Evolutionary conservation across 2,329 filamentous ascomycete genomes (phyloP).

Genomic region (Albifimbria verrucaria): DNA sequence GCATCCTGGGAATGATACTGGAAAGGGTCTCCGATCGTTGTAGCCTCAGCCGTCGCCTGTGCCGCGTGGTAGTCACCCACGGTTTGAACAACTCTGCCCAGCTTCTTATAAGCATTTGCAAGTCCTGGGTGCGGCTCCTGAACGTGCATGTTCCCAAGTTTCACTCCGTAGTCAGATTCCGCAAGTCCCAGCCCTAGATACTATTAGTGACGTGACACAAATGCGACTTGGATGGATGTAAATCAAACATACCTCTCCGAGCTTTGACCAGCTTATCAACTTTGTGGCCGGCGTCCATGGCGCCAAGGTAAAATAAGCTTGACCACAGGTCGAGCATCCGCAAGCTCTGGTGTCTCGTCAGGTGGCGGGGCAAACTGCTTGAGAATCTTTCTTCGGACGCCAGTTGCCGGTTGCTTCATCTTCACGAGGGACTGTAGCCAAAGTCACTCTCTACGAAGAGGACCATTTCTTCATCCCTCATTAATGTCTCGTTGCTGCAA

Average conservation of each 20-base stretch:
- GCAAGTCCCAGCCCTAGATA: slow-evolving; percentile 79
- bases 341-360: slow-evolving; percentile 92
- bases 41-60: slow-evolving; percentile 94
- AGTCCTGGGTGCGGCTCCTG: slow-evolving; percentile 90
- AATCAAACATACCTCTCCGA: slow-evolving; percentile 66
- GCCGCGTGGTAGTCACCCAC: slow-evolving; percentile 94
- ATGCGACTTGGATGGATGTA: no score
- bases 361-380: slow-evolving; percentile 98
- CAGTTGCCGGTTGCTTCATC: slow-evolving; percentile 95
- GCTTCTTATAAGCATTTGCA: slow-evolving; percentile 86
- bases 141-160: slow-evolving; percentile 79
- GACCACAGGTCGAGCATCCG: slow-evolving; percentile 83
- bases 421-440: slow-evolving; percentile 95
- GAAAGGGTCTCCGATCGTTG: slow-evolving; percentile 88
- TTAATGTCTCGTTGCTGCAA: slow-evolving; percentile 86
- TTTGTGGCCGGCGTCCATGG: slow-evolving; percentile 97
- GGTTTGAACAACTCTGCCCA: slow-evolving; percentile 89
- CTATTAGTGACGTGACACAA: slow-evolving; percentile 7
- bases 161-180: slow-evolving; percentile 90
- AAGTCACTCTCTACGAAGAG: slow-evolving; percentile 99
- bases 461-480: slow-evolving; percentile 94
- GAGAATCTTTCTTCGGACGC: slow-evolving; percentile 88
- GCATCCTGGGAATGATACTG: slow-evolving; percentile 94
- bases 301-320: slow-evolving; percentile 93
- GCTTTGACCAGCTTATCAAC: slow-evolving; percentile 92